Evolutionary conservation across 169 alveolate species (phyloP), one percentile per base, ranked within the genome.

Genomic region (Cryptosporidium tyzzeri): DNA sequence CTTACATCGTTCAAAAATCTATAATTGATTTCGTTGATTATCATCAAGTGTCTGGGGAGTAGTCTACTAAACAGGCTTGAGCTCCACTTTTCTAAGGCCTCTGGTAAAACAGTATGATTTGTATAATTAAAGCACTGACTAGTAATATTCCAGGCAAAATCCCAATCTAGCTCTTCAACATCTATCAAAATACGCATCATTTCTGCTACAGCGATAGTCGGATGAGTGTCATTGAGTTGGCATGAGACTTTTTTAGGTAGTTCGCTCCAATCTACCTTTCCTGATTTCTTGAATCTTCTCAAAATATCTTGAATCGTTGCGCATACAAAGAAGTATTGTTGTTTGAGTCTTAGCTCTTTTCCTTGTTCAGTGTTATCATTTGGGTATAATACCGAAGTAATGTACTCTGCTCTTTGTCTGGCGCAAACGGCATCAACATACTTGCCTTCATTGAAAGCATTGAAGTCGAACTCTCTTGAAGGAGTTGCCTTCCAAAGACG

Each of bases 101-200:
- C 99, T 3, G 99, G 99, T 85, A 97, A 91, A 37, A 97, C 98
- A n/a, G 99, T 97, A 86, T 97, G 99, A 89, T 97, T 97, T 37
- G 99, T 97, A 93, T 97, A 97, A 70, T 96, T 93, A 92, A 97
- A 96, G 21, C 96, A 94, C 68, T 92, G 71, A 71, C 92, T 70
- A n/a, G 95, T 91, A 29, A 97, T 92, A 58, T 95, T 95, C 98
- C 98, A 96, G 26, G 99, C 98, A 51, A 86, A 85, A 53, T 95
- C 96, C 96, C 97, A 96, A 53, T 94, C 96, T 37, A 96, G 93
- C 53, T 93, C 93, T 86, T 96, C 97, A 31, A 94, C 92, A 87
- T 97, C 99, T 10, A 97, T 93, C 69, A 97, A 92, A 31, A 97
- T 94, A 69, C 99, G 96, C 92, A 97, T 93, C 67, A 97, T 84